These are phyloP conservation scores for Oryza glaberrima DNA, from an alignment of 176 grass and related monocot species.

Conservation along the genomic window DNA sequence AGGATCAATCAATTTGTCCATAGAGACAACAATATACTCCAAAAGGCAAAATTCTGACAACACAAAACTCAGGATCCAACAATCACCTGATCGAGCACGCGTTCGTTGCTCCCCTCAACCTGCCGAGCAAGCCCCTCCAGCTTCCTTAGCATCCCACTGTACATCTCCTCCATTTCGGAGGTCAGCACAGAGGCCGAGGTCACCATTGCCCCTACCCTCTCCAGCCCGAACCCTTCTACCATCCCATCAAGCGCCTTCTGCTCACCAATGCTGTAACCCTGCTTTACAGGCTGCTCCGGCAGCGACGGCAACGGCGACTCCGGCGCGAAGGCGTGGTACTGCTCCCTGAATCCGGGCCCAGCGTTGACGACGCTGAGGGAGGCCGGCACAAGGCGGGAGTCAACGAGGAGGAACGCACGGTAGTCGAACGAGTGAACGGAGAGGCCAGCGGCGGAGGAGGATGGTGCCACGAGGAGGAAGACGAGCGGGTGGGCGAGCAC, in stretches of 20 bases:
- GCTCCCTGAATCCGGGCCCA: constrained; percentile 40
- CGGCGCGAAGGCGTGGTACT: constrained; percentile 45
- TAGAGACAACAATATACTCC: not conserved
- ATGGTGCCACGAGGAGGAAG: constrained; percentile 8
- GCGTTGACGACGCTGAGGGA: constrained; percentile 53
- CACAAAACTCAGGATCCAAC: constrained; percentile 5
- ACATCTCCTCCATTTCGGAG: constrained; percentile 49
- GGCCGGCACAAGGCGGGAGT: constrained; percentile 26
- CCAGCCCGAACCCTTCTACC: constrained; percentile 32
- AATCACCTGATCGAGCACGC: constrained; percentile 44
- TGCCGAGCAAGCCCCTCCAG: constrained; percentile 46
- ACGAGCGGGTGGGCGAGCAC: constrained; percentile 17
- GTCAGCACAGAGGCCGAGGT: constrained; percentile 6
- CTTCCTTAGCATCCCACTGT: constrained; percentile 47
- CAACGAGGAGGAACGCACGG: constrained; percentile 51
- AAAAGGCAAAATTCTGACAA: not conserved
- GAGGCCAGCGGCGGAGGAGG: constrained; percentile 6
- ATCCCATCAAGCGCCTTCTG: constrained; percentile 40
- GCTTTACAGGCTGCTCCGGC: constrained; percentile 1
- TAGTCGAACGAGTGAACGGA: constrained; percentile 28
- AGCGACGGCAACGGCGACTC: constrained; percentile 52
- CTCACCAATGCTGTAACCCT: constrained; percentile 18
- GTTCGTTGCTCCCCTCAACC: constrained; percentile 39
- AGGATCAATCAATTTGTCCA: not conserved
- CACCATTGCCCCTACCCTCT: constrained; percentile 34